Conservation (phyloP, 192 early-diverging fungal species). For the Coemansia umbellata region DNA sequence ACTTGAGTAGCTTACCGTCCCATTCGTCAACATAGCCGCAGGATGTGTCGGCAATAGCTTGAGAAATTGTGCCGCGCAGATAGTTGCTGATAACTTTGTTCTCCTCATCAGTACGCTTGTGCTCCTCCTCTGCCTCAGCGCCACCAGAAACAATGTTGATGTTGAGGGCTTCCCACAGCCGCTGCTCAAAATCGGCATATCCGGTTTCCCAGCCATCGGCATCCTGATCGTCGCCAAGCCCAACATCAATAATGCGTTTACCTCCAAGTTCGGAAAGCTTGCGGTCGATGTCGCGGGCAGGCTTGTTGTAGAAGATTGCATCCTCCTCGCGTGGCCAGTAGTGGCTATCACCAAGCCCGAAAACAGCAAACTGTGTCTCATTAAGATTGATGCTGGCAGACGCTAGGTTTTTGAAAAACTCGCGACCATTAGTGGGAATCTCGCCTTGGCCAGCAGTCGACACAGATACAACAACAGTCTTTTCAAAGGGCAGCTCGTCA, state of each 20-base stretch:
- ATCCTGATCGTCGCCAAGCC: constrained; percentile 91
- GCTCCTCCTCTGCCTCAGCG: constrained; percentile 55
- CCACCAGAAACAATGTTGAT: constrained; percentile 64
- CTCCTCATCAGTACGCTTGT: constrained; percentile 77
- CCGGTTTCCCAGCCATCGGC: constrained; percentile 88
- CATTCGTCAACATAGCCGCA: constrained; percentile 83
- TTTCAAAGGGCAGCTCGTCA: constrained; percentile 76
- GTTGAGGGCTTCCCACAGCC: constrained; percentile 80
- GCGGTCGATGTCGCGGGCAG: constrained; percentile 81
- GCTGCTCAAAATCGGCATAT: constrained; percentile 70
- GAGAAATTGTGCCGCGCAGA: constrained; percentile 87
- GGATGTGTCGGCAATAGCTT: constrained; percentile 76
- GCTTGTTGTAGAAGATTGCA: constrained; percentile 87
- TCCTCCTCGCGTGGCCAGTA: constrained; percentile 96
- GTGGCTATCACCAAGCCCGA: constrained; percentile 90
- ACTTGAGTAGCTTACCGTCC: constrained; percentile 91
- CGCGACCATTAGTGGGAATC: constrained; percentile 85
- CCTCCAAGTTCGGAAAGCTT: constrained; percentile 76
- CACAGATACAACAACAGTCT: constrained; percentile 71
- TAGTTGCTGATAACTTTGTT: constrained; percentile 92
- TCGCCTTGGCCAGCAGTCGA: constrained; percentile 96
- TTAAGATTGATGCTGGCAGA: constrained; percentile 56
- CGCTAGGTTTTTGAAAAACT: constrained; percentile 80
- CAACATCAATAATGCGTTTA: constrained; percentile 57
- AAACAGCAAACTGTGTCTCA: constrained; percentile 72